Conservation (phyloP, 2,329 filamentous ascomycete species). For the Didymella keratinophila region DNA sequence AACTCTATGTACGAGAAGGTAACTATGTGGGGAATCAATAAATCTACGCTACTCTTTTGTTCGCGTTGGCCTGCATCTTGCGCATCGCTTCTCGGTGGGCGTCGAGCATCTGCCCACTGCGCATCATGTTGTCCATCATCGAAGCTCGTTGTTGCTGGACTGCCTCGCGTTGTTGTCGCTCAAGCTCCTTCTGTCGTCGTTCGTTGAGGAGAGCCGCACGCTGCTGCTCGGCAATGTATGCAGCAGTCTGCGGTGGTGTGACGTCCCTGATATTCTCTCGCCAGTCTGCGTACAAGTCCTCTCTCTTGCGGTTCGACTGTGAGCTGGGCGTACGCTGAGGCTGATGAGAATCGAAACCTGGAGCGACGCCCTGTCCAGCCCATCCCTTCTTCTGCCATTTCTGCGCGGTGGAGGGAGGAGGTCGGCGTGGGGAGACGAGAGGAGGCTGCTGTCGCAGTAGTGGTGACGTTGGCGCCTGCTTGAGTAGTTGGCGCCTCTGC, state of each 20-base stretch:
- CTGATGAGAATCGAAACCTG: conserved; percentile 51
- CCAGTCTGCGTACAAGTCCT: conserved; percentile 48
- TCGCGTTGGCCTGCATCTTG: conserved; percentile 74
- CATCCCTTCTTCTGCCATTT: conserved; percentile 43
- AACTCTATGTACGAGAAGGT: conserved; percentile 7
- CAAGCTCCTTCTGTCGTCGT: conserved; percentile 68
- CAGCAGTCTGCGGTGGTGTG: conserved; percentile 30
- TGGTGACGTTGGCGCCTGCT: conserved; percentile 34
- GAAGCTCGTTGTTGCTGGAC: conserved; percentile 67
- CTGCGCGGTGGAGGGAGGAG: conserved; percentile 39
- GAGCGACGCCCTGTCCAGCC: conserved; percentile 31
- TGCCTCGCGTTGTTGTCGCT: conserved; percentile 65
- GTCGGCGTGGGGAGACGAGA: conserved; percentile 21
- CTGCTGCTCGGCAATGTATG: conserved; percentile 45
- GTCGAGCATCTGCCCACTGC: conserved; percentile 75
- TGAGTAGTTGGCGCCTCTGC: conserved; percentile 60
- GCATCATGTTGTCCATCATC: conserved; percentile 77
- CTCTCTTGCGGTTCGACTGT: conserved; percentile 42
- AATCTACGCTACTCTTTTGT: conserved; percentile 43
- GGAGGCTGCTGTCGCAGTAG: conserved; percentile 24
- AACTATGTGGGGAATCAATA: conserved; percentile 9
- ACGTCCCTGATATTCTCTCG: conserved; percentile 44
- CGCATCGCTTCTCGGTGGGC: conserved; percentile 81
- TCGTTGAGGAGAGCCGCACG: conserved; percentile 64
- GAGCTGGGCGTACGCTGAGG: conserved; percentile 40